phyloP scores from a whole-genome alignment of 768 basidiomycete genomes.

The Podaxis sp. region DNA sequence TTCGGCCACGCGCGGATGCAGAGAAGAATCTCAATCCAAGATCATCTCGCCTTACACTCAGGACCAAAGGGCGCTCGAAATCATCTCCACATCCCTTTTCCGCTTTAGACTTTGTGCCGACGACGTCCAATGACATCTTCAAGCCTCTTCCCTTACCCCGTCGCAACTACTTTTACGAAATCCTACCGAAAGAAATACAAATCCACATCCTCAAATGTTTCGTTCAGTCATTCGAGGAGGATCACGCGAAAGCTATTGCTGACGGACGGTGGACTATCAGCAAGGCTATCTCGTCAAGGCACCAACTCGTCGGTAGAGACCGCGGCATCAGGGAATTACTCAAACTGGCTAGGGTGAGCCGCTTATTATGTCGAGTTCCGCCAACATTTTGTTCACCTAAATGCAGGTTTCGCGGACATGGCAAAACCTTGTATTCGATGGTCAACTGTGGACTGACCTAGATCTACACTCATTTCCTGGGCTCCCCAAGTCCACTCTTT shows the following conservation, averaged over 20 bases:
- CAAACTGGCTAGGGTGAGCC: conserved; percentile 72
- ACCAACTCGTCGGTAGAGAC: conserved; percentile 74
- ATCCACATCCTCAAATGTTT: conserved; percentile 57
- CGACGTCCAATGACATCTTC: conserved; percentile 47
- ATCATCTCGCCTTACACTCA: conserved; percentile 27
- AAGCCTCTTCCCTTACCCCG: conserved; percentile 45
- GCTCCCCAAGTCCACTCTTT: conserved; percentile 47
- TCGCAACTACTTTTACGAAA: conserved; percentile 65
- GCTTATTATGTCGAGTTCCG: conserved; percentile 10
- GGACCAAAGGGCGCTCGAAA: conserved; percentile 56
- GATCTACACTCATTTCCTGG: conserved; percentile 64
- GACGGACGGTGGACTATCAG: conserved; percentile 58
- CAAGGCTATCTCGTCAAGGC: conserved; percentile 58
- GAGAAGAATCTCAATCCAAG: conserved; percentile 17
- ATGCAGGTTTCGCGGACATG: conserved; percentile 74
- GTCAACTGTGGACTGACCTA: conserved; percentile 77
- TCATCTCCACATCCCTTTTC: conserved; percentile 65
- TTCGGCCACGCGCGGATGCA: neutral
- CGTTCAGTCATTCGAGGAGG: conserved; percentile 56
- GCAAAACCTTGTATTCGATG: conserved; percentile 76
- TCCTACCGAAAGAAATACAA: conserved; percentile 70
- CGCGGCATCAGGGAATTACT: conserved; percentile 76
- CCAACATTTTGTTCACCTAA: conserved; percentile 8
- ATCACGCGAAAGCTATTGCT: conserved; percentile 43
- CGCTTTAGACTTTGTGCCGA: conserved; percentile 57